Percentiles rank a stretch among this genome's conserved stretches.
phyloP scores from a whole-genome alignment of 345 rosid species.

The Gossypium stocksii region DNA sequence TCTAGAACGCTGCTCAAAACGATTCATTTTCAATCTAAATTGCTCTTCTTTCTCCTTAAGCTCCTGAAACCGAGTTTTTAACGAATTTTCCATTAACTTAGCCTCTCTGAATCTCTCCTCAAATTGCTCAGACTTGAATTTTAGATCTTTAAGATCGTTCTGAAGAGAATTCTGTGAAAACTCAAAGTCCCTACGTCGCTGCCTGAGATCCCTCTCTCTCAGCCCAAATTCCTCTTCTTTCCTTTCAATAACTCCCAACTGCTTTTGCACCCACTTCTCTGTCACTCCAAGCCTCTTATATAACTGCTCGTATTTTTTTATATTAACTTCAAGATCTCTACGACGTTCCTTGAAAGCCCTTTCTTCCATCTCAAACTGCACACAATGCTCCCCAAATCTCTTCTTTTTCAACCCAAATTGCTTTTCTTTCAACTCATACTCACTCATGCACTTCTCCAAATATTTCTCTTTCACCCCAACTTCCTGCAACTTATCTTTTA shows the following conservation, averaged over 20 bases:
- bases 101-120: background rate
- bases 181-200: background rate
- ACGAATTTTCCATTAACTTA: background rate
- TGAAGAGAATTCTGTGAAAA: background rate
- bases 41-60: slow-evolving; percentile 13
- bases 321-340: slow-evolving; percentile 15
- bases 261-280: no score
- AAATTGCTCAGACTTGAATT: background rate
- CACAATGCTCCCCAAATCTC: background rate
- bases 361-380: background rate
- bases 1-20: slow-evolving; percentile 1
- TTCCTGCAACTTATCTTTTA: background rate
- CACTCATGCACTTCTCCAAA: background rate
- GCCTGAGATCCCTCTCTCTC: background rate
- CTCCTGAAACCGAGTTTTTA: background rate
- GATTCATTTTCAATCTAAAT: slow-evolving; percentile 8
- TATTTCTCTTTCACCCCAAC: background rate
- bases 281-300: background rate
- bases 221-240: background rate
- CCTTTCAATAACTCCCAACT: background rate
- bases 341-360: background rate
- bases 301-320: background rate
- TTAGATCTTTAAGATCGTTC: background rate
- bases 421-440: background rate
- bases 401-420: background rate